phyloP scores from a whole-genome alignment of 176 grass and related monocot species.

The Eleusine coracana region DNA sequence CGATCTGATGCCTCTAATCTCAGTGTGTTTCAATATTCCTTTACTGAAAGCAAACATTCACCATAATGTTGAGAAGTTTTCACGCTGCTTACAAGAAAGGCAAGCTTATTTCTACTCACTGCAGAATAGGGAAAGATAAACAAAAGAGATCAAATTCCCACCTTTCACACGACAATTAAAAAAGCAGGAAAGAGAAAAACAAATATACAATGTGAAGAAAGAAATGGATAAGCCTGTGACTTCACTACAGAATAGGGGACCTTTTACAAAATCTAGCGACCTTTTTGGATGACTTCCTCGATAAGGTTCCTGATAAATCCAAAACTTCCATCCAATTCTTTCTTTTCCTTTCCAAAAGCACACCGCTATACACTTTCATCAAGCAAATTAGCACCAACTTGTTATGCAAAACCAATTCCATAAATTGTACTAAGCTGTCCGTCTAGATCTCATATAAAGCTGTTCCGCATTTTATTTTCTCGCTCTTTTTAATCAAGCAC shows the following conservation, averaged over 20 bases:
- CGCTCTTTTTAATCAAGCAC: background rate
- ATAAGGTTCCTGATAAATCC: constrained; percentile 47
- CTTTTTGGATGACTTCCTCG: constrained; percentile 50
- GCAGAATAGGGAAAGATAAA: too few species aligned
- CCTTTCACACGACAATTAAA: background rate
- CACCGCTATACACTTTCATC: background rate
- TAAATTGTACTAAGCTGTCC: background rate
- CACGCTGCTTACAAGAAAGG: background rate
- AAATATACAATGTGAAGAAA: background rate
- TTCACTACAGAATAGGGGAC: background rate
- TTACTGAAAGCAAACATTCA: background rate
- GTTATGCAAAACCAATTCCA: background rate
- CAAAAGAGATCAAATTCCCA: background rate
- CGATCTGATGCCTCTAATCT: too few species aligned
- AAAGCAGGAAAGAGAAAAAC: background rate
- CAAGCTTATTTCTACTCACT: background rate
- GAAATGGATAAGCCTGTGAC: constrained; percentile 33
- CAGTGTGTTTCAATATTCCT: too few species aligned
- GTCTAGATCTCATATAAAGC: background rate
- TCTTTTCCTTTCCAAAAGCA: constrained; percentile 34
- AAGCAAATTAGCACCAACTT: constrained; percentile 9
- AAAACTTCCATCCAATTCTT: background rate
- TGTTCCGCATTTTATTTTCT: background rate
- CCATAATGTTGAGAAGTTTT: background rate
- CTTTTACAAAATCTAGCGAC: constrained; percentile 22